phyloP scores from a whole-genome alignment of 1,284 basidiomycete genomes.

The Cryptococcus sp. region DNA sequence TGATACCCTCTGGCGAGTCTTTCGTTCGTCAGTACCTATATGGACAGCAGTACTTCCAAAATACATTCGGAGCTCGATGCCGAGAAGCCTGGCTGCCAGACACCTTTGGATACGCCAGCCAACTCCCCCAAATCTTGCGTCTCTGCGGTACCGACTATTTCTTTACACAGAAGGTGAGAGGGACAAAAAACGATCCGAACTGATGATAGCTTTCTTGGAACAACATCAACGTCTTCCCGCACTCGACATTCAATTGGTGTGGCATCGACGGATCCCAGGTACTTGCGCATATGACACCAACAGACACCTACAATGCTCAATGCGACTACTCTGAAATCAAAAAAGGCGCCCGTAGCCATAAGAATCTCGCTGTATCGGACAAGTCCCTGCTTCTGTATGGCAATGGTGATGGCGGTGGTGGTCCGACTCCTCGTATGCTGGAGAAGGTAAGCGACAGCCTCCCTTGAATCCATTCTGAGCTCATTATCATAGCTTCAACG shows the following conservation, averaged over 20 bases:
- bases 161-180: conserved; percentile 18
- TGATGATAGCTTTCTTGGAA: conserved; percentile 46
- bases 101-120: conserved; percentile 69
- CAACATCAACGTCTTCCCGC: conserved; percentile 71
- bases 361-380: conserved; percentile 78
- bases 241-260: conserved; percentile 93
- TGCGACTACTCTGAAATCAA: conserved; percentile 60
- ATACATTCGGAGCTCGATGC: conserved; percentile 70
- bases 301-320: conserved; percentile 41
- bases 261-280: conserved; percentile 63
- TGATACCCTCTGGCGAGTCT: conserved; percentile 84
- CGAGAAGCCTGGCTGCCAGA: conserved; percentile 60
- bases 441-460: conserved; percentile 82
- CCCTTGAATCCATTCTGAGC: conserved; percentile 23
- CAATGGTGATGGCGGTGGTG: conserved; percentile 73
- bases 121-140: conserved; percentile 67
- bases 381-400: conserved; percentile 66
- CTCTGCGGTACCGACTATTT: conserved; percentile 9
- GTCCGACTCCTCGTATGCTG: conserved; percentile 63
- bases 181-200: background rate
- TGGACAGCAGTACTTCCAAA: conserved; percentile 81
- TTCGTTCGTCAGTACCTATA: conserved; percentile 80
- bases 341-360: conserved; percentile 74
- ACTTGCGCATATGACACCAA: conserved; percentile 86
- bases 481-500: conserved; percentile 13